Evolutionary conservation across 2,329 filamentous ascomycete species (phyloP).

Genomic region (Colletotrichum sp.): DNA sequence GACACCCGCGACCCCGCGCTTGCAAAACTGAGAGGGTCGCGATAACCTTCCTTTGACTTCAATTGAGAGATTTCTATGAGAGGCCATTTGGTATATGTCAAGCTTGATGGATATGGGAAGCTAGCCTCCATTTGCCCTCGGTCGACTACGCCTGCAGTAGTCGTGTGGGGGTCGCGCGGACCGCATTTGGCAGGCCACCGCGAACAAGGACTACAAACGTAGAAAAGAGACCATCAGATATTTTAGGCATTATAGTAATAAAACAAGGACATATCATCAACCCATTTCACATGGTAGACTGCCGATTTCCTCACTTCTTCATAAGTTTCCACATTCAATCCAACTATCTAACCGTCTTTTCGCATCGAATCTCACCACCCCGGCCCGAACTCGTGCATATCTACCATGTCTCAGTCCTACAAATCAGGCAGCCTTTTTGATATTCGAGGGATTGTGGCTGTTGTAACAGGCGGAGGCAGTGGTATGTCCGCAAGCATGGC

Average conservation of each 20-base stretch:
- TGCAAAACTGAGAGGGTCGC: background rate
- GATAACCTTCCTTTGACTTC: background rate
- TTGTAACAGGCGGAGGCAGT: background rate
- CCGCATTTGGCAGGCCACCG: background rate
- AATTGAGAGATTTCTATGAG: background rate
- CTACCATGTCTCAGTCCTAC: background rate
- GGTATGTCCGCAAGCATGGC: background rate
- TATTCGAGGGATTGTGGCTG: background rate
- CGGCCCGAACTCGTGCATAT: too few relatives aligned
- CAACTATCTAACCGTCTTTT: too few relatives aligned
- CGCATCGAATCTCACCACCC: too few relatives aligned
- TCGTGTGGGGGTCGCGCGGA: background rate
- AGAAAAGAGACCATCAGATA: background rate
- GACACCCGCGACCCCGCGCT: background rate
- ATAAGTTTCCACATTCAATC: background rate
- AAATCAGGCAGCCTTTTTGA: background rate
- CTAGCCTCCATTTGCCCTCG: background rate
- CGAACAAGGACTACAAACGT: background rate
- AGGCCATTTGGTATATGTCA: rapidly evolving
- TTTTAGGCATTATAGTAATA: background rate
- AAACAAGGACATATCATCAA: background rate
- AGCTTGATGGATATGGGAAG: background rate
- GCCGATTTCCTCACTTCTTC: background rate
- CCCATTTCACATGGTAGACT: background rate
- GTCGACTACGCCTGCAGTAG: background rate